A percentile compares a stretch with the other conserved stretches of the same genome.
Conservation (phyloP, 257 asterid species). For the Przewalskia tangutica region DNA sequence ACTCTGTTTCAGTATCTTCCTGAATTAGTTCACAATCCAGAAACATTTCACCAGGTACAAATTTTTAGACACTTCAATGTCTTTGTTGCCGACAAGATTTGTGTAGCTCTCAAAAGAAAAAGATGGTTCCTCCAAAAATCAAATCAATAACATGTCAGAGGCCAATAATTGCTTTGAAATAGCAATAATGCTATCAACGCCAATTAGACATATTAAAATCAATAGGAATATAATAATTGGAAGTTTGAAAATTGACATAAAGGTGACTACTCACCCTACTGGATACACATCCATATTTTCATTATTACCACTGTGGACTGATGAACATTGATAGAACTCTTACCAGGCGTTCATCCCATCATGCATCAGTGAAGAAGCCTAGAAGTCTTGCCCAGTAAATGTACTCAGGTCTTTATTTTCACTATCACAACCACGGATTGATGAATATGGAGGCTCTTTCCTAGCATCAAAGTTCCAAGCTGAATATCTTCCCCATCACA, state of each 20-base stretch:
- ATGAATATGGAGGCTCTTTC: not conserved
- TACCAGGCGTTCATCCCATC: not conserved
- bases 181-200: not conserved
- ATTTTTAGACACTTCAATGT: not conserved
- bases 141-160: not conserved
- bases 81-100: constrained; percentile 3
- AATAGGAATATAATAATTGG: not conserved
- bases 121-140: constrained; percentile 1
- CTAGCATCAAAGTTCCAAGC: not conserved
- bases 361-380: not conserved
- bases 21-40: constrained; percentile 1
- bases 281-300: not conserved
- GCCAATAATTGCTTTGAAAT: not conserved
- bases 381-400: not conserved
- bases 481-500: not conserved
- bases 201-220: not conserved
- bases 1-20: not conserved
- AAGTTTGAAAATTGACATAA: not conserved
- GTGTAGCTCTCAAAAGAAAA: constrained; percentile 6
- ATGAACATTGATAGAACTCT: not conserved
- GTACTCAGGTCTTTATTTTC: not conserved
- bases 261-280: not conserved
- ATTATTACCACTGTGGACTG: not conserved
- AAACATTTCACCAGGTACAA: not conserved
- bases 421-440: not conserved